Evolutionary conservation across 2,329 filamentous ascomycete species (phyloP).

Genomic region (Diaporthe helianthi): DNA sequence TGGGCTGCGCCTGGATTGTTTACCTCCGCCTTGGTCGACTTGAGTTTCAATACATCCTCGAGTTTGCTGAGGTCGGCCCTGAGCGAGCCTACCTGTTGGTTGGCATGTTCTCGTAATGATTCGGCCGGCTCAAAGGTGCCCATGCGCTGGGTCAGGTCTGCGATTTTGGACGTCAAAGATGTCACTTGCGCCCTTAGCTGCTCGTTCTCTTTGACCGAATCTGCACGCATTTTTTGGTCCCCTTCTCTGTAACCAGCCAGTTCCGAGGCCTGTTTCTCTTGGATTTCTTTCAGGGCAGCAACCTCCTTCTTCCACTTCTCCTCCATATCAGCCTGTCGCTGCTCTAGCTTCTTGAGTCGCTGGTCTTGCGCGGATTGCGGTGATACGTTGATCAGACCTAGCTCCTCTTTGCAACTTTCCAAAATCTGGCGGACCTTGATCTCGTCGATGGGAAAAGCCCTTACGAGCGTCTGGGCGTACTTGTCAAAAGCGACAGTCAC

Average conservation of each 20-base stretch:
- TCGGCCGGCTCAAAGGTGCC: not conserved
- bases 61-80: not conserved
- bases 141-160: not conserved
- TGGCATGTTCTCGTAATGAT: not conserved
- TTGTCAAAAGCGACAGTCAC: not conserved
- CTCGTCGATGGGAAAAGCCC: slow-evolving; percentile 20
- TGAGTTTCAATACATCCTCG: not conserved
- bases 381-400: not conserved
- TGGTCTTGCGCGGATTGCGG: not conserved
- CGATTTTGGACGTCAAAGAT: slow-evolving; percentile 2
- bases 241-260: slow-evolving; percentile 3
- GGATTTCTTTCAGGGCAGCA: not conserved
- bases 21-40: slow-evolving; percentile 11
- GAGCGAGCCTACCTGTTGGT: not conserved
- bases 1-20: not conserved
- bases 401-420: slow-evolving; percentile 17
- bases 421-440: slow-evolving; percentile 30
- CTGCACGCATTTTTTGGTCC: slow-evolving; percentile 11
- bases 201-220: slow-evolving; percentile 19
- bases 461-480: slow-evolving; percentile 3
- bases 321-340: slow-evolving; percentile 10
- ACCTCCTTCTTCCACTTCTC: slow-evolving; percentile 13
- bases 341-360: slow-evolving; percentile 21
- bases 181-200: slow-evolving; percentile 12
- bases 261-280: slow-evolving; percentile 6